Conservation (phyloP, 2,329 filamentous ascomycete species). For the Tolypocladium album region DNA sequence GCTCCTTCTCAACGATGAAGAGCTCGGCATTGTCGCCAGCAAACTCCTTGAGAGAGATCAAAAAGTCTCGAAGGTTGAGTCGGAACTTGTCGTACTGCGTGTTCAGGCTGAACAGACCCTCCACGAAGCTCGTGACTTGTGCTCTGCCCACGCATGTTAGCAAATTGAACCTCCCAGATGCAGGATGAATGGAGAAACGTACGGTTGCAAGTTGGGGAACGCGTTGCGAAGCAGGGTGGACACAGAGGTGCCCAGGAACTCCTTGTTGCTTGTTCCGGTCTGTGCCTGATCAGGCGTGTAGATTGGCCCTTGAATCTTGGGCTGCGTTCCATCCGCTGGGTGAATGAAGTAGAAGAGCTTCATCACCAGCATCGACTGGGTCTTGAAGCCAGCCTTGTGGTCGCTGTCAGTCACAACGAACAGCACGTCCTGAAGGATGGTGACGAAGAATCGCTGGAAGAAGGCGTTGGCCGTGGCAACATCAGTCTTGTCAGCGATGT, state of each 20-base stretch:
- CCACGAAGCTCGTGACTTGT: slow-evolving; percentile 85
- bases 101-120: slow-evolving; percentile 80
- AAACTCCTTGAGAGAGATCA: slow-evolving; percentile 96
- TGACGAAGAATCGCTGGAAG: slow-evolving; percentile 95
- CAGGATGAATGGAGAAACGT: slow-evolving; percentile 28
- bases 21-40: slow-evolving; percentile 91
- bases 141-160: slow-evolving; percentile 41
- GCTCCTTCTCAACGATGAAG: slow-evolving; percentile 88
- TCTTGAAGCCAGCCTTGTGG: slow-evolving; percentile 98
- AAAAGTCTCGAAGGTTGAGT: slow-evolving; percentile 87
- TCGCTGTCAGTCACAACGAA: slow-evolving; percentile 96
- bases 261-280: slow-evolving; percentile 74
- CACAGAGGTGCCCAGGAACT: slow-evolving; percentile 84
- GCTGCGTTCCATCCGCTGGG: slow-evolving; percentile 51
- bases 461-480: slow-evolving; percentile 79
- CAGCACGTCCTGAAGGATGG: slow-evolving; percentile 94
- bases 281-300: slow-evolving; percentile 78
- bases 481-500: slow-evolving; percentile 91
- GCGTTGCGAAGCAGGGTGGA: slow-evolving; percentile 75
- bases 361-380: slow-evolving; percentile 84
- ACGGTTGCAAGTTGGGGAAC: slow-evolving; percentile 88
- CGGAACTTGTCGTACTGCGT: slow-evolving; percentile 91
- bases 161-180: neutral
- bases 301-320: slow-evolving; percentile 87
- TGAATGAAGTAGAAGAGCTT: slow-evolving; percentile 96